Conservation (phyloP, 345 rosid genomes). For the Carallia pectinifolia region DNA sequence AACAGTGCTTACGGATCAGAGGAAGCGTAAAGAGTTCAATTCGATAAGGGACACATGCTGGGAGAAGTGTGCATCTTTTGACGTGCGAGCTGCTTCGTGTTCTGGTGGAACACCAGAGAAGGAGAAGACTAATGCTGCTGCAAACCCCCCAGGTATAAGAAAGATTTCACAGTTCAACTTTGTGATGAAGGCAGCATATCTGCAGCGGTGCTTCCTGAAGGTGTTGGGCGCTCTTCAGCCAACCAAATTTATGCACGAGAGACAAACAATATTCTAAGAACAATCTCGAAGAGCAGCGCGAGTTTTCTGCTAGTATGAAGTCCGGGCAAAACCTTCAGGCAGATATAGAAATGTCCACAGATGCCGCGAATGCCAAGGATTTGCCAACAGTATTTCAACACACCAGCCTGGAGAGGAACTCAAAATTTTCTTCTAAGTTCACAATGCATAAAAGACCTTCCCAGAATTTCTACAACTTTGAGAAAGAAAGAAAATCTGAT, state of each 20-base stretch:
- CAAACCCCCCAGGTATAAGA: neutral
- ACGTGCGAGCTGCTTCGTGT: slow-evolving; percentile 3
- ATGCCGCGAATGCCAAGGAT: neutral
- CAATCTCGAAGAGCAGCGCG: neutral
- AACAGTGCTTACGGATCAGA: slow-evolving; percentile 12
- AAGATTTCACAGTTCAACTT: neutral
- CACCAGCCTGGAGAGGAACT: slow-evolving; percentile 3
- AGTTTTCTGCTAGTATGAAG: slow-evolving; percentile 8
- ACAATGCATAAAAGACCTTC: slow-evolving; percentile 3
- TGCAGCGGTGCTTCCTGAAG: neutral
- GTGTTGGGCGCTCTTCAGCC: neutral
- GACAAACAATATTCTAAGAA: neutral
- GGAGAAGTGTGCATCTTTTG: slow-evolving; percentile 8
- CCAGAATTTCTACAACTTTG: slow-evolving; percentile 21
- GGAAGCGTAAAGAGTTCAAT: slow-evolving; percentile 16
- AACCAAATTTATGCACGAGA: neutral
- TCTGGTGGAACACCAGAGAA: neutral
- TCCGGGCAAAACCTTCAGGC: neutral
- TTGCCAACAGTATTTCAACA: slow-evolving; percentile 5
- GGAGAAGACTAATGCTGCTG: neutral
- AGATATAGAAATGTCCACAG: neutral
- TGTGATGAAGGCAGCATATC: neutral
- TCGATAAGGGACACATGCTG: slow-evolving; percentile 13
- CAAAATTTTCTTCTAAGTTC: neutral
- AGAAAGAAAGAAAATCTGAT: slow-evolving; percentile 11